These are phyloP conservation scores for Protomyces inouyei DNA, from an alignment of 1,139 yeast genomes.

Conservation along the genomic window DNA sequence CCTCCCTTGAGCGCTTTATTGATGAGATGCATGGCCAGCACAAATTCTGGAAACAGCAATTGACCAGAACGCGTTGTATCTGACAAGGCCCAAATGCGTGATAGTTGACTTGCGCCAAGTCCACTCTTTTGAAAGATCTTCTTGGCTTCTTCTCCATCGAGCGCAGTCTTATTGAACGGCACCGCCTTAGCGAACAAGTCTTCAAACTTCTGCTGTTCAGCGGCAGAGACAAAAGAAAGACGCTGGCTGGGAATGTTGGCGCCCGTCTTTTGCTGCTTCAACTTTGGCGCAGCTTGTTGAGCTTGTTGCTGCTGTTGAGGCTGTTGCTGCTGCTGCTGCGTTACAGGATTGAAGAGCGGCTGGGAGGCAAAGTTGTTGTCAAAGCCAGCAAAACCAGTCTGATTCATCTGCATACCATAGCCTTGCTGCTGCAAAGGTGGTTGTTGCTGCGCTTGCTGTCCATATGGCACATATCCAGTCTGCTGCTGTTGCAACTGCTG, in stretches of 20 bases:
- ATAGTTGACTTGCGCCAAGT: slow-evolving; percentile 66
- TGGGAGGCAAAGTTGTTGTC: not conserved
- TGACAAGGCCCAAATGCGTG: slow-evolving; percentile 78
- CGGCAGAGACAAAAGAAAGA: slow-evolving; percentile 74
- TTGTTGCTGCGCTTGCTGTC: slow-evolving; percentile 2
- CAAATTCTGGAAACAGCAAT: slow-evolving; percentile 88
- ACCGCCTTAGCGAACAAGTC: slow-evolving; percentile 51
- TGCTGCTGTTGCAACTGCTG: not conserved
- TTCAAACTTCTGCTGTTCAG: slow-evolving; percentile 82
- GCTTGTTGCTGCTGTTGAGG: slow-evolving; percentile 30
- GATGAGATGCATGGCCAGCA: slow-evolving; percentile 84
- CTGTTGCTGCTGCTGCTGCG: not conserved
- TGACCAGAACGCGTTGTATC: slow-evolving; percentile 85
- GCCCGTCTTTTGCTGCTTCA: slow-evolving; percentile 36
- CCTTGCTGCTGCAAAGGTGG: slow-evolving; percentile 18
- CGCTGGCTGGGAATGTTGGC: slow-evolving; percentile 54
- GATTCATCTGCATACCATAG: not conserved
- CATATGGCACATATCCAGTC: not conserved
- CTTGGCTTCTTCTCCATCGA: slow-evolving; percentile 70
- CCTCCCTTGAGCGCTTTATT: slow-evolving; percentile 73
- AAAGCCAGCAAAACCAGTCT: slow-evolving; percentile 4
- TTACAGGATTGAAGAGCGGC: not conserved
- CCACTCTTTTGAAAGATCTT: slow-evolving; percentile 76
- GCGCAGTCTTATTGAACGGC: slow-evolving; percentile 53
- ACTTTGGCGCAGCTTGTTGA: slow-evolving; percentile 35